These are phyloP conservation scores for Solanum chmielewskii DNA, from an alignment of 257 asterid genomes.

Conservation along the genomic window DNA sequence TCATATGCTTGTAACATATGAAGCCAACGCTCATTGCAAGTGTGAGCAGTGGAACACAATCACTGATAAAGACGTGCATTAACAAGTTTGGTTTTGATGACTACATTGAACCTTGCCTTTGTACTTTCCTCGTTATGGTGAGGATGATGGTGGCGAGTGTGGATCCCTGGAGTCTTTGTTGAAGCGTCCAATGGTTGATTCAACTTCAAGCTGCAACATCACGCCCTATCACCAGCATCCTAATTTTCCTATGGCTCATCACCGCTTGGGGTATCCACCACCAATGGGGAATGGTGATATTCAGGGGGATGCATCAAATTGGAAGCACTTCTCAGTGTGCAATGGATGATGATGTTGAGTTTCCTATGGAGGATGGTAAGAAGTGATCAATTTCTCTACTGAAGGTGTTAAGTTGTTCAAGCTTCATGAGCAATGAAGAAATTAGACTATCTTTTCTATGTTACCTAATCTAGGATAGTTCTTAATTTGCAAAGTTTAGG, in stretches of 20 bases:
- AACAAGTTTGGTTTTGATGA: conserved; percentile 91
- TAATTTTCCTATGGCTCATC: conserved; percentile 29
- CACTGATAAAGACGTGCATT: conserved; percentile 86
- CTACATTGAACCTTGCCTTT: conserved; percentile 78
- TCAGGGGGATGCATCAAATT: conserved; percentile 27
- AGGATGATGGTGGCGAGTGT: conserved; percentile 60
- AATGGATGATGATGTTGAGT: conserved; percentile 7
- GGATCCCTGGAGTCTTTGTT: conserved; percentile 48
- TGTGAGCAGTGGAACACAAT: conserved; percentile 93
- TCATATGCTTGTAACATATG: conserved; percentile 84
- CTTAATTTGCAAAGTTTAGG: background rate
- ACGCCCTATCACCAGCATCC: background rate
- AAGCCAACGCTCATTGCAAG: conserved; percentile 91
- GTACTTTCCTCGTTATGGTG: conserved; percentile 69
- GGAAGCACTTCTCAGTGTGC: conserved; percentile 40
- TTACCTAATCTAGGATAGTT: background rate
- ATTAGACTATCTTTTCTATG: too few species aligned
- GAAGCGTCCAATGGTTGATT: conserved; percentile 41
- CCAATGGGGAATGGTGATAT: conserved; percentile 33
- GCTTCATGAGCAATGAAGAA: conserved; percentile 1
- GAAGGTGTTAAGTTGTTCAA: background rate
- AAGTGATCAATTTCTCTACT: conserved; percentile 19
- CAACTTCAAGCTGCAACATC: conserved; percentile 16
- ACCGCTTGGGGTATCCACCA: conserved; percentile 32
- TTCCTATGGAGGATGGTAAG: conserved; percentile 27